Base-by-base conservation (phyloP, 2,329 filamentous ascomycete species). In the Cladosporium velox region DNA sequence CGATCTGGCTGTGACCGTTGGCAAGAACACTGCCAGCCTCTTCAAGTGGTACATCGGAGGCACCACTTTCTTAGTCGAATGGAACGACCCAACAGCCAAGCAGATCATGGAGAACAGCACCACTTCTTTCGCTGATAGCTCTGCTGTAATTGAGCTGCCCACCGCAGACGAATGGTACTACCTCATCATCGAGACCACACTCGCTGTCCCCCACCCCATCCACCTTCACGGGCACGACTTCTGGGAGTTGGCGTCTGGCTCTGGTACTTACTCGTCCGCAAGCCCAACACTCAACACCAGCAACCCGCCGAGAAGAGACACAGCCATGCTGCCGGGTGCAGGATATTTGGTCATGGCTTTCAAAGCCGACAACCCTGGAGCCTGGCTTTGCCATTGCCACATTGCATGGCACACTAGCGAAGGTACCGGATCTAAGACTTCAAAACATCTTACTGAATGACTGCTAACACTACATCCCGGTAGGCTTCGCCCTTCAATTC, bases 41-140 rank as follows among this genome's bases (percentile, higher is more conserved):
- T 79, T 77, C 74, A 74, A 76, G 10, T 80, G 79, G 80, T 76
- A 73, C 52, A 70, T 82, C 11, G 77, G 77, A 65, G 77, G 76
- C 67, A 79, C 75, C 1, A 77, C 76, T 18, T 78, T 82, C 73
- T 49, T 73, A 1, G 72, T 76, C 7, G 71, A 79, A 7, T 82
- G 78, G 76, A 69, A 64, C 3, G 70, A 81, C 57, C 79, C 80
- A 11, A 80, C 79, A 0, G 71, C 80, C 0, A 65, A 74, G 12
- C 74, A 77, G 58, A 72, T 81, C 35, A 44, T 77, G 18, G 69
- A 75, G 30, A 74, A 76, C 41, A 71, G 72, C 57, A 75, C 74
- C 1, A 72, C 55, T 21, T 47, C 41, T 0, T 79, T 73, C 62
- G 70, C 67, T 2, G 72, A 74, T 65, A 76, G 75, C 38, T 73